Evolutionary conservation across 805 yeast species (phyloP), one percentile per base, ranked within the genome.

Genomic region (Clavispora phyllophila): DNA sequence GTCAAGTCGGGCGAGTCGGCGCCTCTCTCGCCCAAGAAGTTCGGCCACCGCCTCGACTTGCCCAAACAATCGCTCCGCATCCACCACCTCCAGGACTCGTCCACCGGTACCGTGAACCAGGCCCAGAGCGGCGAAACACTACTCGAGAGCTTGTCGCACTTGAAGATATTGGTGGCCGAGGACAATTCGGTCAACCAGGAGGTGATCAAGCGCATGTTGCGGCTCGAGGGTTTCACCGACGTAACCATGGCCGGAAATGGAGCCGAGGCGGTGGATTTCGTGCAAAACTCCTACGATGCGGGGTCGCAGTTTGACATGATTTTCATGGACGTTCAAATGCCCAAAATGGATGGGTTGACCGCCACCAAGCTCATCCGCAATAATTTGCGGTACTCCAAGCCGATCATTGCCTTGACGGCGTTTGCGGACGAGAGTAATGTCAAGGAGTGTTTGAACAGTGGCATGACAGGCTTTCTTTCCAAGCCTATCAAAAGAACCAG

Each of bases 271-370:
- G 78, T 90, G 29, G 82, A 80, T 9, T 66, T 74, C 39, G 81
- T 88, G 2, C 71, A 76, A 46, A 72, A 71, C 26, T 66, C 81
- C 1, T 53, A 66, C 20, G 71, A 62, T 2, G 55, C 61, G 2
- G 62, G 62, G 13, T 67, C 67, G 9, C 55, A 60, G 13, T 88
- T 73, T 59, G 91, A 87, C 58, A 64, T 91, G 41, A 79, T 93
- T 2, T 87, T 91, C 58, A 91, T 91, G 99, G 99, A 91, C 62
- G 95, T 91, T 40, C 97, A 91, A 63, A 91, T 90, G 98, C 98
- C 98, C 4, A 82, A 79, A 54, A 73, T 89, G 51, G 97, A 91
- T 60, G 99, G 99, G 3, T 66, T 90, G 24, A 70, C 80, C 20
- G 96, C 97, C 0, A 89, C 98, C 0, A 78, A 70, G 47, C 71